Evolutionary conservation across 2,329 filamentous ascomycete species (phyloP).

Genomic region (Alternaria sp.): DNA sequence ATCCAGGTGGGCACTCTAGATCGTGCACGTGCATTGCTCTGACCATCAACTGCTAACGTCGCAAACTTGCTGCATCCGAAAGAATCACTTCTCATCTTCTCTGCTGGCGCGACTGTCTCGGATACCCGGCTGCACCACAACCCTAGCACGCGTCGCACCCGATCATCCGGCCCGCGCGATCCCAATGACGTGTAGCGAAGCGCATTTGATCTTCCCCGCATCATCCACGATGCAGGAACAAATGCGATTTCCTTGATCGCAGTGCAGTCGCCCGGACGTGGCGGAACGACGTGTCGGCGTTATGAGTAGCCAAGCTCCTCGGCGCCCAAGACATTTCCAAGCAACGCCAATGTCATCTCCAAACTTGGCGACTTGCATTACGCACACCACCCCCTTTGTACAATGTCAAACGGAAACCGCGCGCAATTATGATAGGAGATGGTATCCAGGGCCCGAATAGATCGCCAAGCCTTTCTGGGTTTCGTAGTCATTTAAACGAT

Average conservation of each 20-base stretch:
- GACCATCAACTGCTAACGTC: background rate
- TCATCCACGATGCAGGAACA: constrained; percentile 4
- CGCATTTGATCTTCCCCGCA: constrained; percentile 4
- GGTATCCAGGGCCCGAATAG: background rate
- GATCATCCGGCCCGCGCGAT: background rate
- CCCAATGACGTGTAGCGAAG: constrained; percentile 3
- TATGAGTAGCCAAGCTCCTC: background rate
- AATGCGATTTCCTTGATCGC: background rate
- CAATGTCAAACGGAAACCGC: constrained; percentile 2
- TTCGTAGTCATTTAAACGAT: constrained; percentile 6
- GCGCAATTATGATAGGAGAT: constrained; percentile 20
- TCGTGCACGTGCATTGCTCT: background rate
- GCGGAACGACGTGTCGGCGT: constrained; percentile 8
- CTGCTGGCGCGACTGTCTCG: background rate
- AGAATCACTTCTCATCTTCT: background rate
- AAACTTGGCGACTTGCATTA: constrained; percentile 26
- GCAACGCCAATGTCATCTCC: constrained; percentile 18
- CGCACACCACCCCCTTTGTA: constrained; percentile 14
- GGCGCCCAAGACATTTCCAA: constrained; percentile 16
- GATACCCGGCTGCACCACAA: background rate
- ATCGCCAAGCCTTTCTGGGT: constrained; percentile 3
- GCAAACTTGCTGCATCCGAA: background rate
- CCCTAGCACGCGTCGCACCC: background rate
- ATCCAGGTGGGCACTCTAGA: background rate
- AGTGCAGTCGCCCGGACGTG: constrained; percentile 6